A percentile compares a stretch with the other conserved stretches of the same genome.
Conservation (phyloP, 2,329 filamentous ascomycete genomes). For the Penicillium glabrum region DNA sequence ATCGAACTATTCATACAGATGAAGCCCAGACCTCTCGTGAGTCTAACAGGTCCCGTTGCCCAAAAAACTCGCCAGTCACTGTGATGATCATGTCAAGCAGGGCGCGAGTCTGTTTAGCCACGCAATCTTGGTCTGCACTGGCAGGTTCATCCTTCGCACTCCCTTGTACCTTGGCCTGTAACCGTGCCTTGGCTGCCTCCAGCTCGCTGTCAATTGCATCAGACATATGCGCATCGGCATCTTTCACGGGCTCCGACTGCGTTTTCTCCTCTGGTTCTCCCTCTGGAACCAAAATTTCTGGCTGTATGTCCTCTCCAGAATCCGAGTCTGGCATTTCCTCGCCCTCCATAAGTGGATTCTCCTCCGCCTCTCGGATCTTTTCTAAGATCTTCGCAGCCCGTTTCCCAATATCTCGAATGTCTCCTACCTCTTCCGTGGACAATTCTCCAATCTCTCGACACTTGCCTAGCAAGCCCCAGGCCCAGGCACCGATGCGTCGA, state of each 20-base stretch:
- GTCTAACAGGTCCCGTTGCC: constrained; percentile 80
- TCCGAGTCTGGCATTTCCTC: constrained; percentile 12
- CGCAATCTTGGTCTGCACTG: constrained; percentile 8
- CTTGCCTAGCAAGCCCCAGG: constrained; percentile 78
- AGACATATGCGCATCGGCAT: constrained; percentile 14
- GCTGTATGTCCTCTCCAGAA: background rate
- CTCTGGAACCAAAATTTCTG: background rate
- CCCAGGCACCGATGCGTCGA: constrained; percentile 73
- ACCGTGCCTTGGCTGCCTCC: constrained; percentile 50
- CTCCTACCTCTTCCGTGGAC: constrained; percentile 71
- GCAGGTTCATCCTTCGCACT: constrained; percentile 2
- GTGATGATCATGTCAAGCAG: constrained; percentile 91
- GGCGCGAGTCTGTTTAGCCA: constrained; percentile 49
- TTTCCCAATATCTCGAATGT: constrained; percentile 76
- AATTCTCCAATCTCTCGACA: constrained; percentile 74
- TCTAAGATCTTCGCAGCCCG: constrained; percentile 59
- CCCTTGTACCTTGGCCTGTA: constrained; percentile 41
- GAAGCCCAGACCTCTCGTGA: constrained; percentile 60
- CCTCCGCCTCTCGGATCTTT: constrained; percentile 48
- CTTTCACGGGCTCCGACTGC: background rate
- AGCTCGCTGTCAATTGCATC: constrained; percentile 34
- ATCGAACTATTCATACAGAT: background rate
- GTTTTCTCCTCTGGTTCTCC: background rate
- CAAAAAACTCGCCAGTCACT: constrained; percentile 82
- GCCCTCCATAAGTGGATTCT: constrained; percentile 29